Evolutionary conservation across 495 filamentous ascomycete species (phyloP).

Genomic region (Parmelia sp.): DNA sequence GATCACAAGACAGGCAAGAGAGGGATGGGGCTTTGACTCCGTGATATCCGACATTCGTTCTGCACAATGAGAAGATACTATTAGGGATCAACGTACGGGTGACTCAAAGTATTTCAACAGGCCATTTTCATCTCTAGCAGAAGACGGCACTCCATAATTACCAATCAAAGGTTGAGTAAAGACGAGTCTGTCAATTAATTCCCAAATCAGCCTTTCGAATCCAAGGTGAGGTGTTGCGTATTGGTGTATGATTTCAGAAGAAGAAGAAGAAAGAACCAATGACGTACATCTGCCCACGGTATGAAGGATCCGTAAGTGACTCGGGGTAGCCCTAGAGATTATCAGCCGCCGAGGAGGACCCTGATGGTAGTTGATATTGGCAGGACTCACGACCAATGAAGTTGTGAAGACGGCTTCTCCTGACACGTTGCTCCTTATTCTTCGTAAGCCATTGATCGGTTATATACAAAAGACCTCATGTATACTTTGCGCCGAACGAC

Average conservation of each 20-base stretch:
- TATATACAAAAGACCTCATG: not conserved
- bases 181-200: conserved; percentile 38
- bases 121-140: conserved; percentile 43
- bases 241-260: conserved; percentile 30
- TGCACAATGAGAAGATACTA: not conserved
- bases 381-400: conserved; percentile 56
- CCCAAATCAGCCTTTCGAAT: not conserved
- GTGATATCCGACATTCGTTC: not conserved
- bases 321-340: conserved; percentile 94
- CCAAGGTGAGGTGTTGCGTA: not conserved
- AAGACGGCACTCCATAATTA: conserved; percentile 91
- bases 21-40: not conserved
- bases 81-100: conserved; percentile 28
- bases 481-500: conserved; percentile 76
- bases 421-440: conserved; percentile 10
- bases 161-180: conserved; percentile 99
- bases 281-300: conserved; percentile 80
- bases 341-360: too few species aligned
- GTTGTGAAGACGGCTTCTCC: conserved; percentile 91
- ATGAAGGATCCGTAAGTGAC: conserved; percentile 97
- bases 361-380: too few species aligned
- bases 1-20: not conserved
- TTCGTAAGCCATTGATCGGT: conserved; percentile 59
- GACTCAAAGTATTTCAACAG: conserved; percentile 28
- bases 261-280: not conserved